Evolutionary conservation across 2,329 filamentous ascomycete species (phyloP), one percentile per base, ranked within the genome.

Genomic region (Fusarium ambrosium): DNA sequence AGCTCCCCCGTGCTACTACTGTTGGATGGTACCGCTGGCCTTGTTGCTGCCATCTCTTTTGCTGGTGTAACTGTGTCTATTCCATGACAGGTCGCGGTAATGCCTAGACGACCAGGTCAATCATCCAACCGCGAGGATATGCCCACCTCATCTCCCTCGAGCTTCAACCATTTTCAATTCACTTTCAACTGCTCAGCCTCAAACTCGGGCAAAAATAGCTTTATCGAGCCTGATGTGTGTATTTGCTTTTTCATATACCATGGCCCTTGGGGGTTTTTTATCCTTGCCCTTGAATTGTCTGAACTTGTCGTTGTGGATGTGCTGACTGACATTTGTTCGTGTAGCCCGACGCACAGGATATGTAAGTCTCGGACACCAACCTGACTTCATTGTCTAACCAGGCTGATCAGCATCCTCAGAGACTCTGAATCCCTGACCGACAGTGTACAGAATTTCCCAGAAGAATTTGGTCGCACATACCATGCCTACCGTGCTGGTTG

Each of bases 401-500:
- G 32, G 41, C 72, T 70, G 53, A 81, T 68, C 36, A 74, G 34
- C 72, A 70, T 27, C 11, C 55, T 20, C 39, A 77, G 74, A 68
- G 77, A 79, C 51, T 85, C 83, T 1, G 79, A 81, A 45, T 85
- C 85, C 16, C 72, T 86, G 48, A 81, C 84, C 11, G 84, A 86
- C 37, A 85, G 84, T 70, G 81, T 86, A n/a, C 79, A 80, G 67
- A 79, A 82, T 65, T 86, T 84, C 20, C 84, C 85, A 1, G 81
- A 83, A 62, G 82, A 84, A 69, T 86, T 85, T 69, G 86, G 86
- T 13, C 82, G 86, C 34, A 87, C 85, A 3, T 87, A 86, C 77
- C 85, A 87, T 73, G 85, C 85, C 4, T 87, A 86, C 68, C 81
- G 81, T 66, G 85, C 85, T 55, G 86, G 86, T 24, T 87, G 86